Conservation (phyloP, 2,329 filamentous ascomycete species). For the Shiraia sp. region DNA sequence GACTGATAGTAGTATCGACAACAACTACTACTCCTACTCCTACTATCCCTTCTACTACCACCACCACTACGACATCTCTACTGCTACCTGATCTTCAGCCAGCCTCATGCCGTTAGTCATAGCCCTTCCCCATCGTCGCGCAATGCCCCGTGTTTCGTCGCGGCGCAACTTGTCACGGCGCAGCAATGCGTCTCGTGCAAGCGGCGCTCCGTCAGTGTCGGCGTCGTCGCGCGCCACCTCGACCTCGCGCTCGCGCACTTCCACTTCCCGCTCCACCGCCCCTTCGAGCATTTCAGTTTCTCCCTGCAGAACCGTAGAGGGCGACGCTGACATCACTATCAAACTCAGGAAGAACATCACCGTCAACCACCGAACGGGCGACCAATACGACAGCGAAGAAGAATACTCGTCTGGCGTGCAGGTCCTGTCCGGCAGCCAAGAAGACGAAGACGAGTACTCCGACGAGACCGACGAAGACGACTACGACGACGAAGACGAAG, state of each 20-base stretch:
- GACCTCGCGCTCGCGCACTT: constrained; percentile 13
- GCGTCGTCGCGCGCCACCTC: constrained; percentile 24
- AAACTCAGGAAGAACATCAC: constrained; percentile 44
- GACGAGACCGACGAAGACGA: constrained; percentile 35
- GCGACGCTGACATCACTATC: constrained; percentile 45
- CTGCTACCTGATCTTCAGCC: constrained; percentile 33
- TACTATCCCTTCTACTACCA: constrained; percentile 21
- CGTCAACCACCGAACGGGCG: constrained; percentile 44
- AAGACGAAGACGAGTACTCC: constrained; percentile 29
- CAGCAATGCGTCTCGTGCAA: constrained; percentile 24
- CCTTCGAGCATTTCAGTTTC: constrained; percentile 37
- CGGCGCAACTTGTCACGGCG: constrained; percentile 37
- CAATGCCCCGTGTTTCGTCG: constrained; percentile 22
- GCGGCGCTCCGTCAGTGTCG: constrained; percentile 11
- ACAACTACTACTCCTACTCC: constrained; percentile 11
- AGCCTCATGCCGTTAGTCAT: constrained; percentile 50
- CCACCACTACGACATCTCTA: no score
- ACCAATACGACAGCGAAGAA: constrained; percentile 39
- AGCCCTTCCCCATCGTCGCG: constrained; percentile 42
- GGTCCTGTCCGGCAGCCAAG: constrained; percentile 36
- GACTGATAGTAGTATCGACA: no score
- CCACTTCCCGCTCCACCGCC: constrained; percentile 21
- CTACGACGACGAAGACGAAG: constrained; percentile 33
- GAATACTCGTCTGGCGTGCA: constrained; percentile 40
- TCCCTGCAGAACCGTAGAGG: constrained; percentile 30